phyloP scores from a whole-genome alignment of 495 filamentous ascomycete species.

The Aspergillus incahuasiensis region DNA sequence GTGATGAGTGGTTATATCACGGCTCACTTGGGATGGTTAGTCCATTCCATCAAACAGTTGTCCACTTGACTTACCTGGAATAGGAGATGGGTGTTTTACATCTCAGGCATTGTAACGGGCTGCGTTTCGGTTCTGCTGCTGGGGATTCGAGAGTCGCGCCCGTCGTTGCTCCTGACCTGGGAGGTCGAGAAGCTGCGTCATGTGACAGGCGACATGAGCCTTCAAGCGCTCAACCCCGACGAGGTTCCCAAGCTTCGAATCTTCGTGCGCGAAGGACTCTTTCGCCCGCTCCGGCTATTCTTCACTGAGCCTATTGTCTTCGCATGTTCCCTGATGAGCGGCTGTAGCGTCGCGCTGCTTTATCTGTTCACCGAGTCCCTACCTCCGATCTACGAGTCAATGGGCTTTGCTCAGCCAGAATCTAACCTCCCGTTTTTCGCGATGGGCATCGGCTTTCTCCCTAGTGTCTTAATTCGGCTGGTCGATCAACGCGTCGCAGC shows the following conservation, averaged over 20 bases:
- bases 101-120: conserved; percentile 20
- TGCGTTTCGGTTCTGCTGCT: conserved; percentile 15
- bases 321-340: conserved; percentile 12
- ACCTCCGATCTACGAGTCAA: conserved; percentile 38
- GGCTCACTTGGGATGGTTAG: conserved; percentile 31
- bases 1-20: conserved; percentile 40
- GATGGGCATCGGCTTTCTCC: conserved; percentile 37
- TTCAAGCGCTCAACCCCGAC: conserved; percentile 32
- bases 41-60: not conserved
- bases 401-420: conserved; percentile 32
- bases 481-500: conserved; percentile 35
- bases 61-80: conserved; percentile 21
- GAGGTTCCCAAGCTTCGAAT: conserved; percentile 22
- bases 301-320: conserved; percentile 44
- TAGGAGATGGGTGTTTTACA: conserved; percentile 32
- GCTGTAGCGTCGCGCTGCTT: conserved; percentile 6
- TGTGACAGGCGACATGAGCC: conserved; percentile 18
- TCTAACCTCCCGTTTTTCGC: conserved; percentile 41
- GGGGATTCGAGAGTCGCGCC: conserved; percentile 29
- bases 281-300: conserved; percentile 33
- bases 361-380: conserved; percentile 43
- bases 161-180: conserved; percentile 27
- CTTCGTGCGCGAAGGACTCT: conserved; percentile 28
- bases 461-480: conserved; percentile 40
- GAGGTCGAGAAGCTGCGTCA: conserved; percentile 23